phyloP scores from a whole-genome alignment of 2,329 filamentous ascomycete genomes.

The Cladophialophora bantiana region DNA sequence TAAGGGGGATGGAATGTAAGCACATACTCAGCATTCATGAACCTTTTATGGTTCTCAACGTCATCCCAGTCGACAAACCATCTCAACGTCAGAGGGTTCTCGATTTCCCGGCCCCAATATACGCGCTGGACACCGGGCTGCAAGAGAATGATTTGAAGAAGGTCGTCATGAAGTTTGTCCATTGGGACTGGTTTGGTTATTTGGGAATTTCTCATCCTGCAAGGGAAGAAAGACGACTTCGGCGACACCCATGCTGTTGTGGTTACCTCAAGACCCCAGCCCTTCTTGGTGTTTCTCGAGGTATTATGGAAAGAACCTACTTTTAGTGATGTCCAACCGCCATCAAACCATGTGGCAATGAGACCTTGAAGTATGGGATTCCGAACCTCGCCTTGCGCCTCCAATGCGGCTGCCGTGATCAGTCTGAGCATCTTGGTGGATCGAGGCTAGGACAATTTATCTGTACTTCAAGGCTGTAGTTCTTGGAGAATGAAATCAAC shows the following conservation, averaged over 20 bases:
- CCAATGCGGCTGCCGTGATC: no score
- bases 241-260: conserved; percentile 30
- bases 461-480: no score
- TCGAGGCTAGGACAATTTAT: no score
- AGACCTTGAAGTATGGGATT: no score
- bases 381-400: no score
- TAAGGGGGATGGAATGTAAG: neutral
- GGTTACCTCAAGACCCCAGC: neutral
- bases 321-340: no score
- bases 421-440: no score
- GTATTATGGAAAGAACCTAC: no score
- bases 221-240: conserved; percentile 41
- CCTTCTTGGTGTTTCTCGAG: no score
- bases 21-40: conserved; percentile 34
- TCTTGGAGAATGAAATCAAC: no score
- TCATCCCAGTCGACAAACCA: conserved; percentile 42
- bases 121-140: conserved; percentile 39
- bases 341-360: no score
- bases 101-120: conserved; percentile 39
- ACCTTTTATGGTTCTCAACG: conserved; percentile 38
- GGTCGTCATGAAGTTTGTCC: conserved; percentile 34
- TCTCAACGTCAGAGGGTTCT: conserved; percentile 36
- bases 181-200: conserved; percentile 33
- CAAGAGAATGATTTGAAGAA: conserved; percentile 34
- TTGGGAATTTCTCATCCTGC: conserved; percentile 30